Percentiles rank a stretch among this genome's conserved stretches.
Evolutionary conservation across 345 rosid species (phyloP).

Genomic region (Brassica incana): DNA sequence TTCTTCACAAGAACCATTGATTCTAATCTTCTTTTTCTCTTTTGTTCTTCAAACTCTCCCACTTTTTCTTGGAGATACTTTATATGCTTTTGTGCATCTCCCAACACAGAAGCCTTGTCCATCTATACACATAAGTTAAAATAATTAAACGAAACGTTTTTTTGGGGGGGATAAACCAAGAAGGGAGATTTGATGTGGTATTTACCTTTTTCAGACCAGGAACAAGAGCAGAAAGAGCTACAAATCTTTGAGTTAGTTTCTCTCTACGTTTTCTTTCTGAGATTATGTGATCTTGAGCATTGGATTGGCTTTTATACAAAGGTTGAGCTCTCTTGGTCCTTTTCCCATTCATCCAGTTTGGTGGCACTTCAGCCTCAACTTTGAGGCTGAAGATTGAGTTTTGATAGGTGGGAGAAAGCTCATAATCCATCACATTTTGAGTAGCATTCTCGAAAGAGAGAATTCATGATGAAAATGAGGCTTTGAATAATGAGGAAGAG

Average conservation of each 20-base stretch:
- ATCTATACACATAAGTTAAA: conserved; percentile 42
- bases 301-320: conserved; percentile 8
- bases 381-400: conserved; percentile 15
- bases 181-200: neutral
- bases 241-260: conserved; percentile 39
- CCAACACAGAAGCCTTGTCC: conserved; percentile 96
- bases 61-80: conserved; percentile 80
- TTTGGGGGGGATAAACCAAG: neutral
- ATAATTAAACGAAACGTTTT: neutral
- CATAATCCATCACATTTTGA: conserved; percentile 13
- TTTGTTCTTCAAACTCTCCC: conserved; percentile 65
- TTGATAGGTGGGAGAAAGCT: conserved; percentile 20
- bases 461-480: conserved; percentile 23
- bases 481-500: conserved; percentile 6
- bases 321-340: conserved; percentile 21
- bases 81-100: conserved; percentile 79
- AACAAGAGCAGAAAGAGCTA: conserved; percentile 41
- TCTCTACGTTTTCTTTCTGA: conserved; percentile 41
- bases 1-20: conserved; percentile 72
- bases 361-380: neutral
- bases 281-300: conserved; percentile 33
- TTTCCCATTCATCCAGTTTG: neutral
- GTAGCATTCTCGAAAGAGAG: conserved; percentile 28
- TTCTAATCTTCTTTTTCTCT: conserved; percentile 61
- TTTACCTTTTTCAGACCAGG: conserved; percentile 42